phyloP scores from a whole-genome alignment of 2,329 filamentous ascomycete genomes.

The Trichoderma sp. region DNA sequence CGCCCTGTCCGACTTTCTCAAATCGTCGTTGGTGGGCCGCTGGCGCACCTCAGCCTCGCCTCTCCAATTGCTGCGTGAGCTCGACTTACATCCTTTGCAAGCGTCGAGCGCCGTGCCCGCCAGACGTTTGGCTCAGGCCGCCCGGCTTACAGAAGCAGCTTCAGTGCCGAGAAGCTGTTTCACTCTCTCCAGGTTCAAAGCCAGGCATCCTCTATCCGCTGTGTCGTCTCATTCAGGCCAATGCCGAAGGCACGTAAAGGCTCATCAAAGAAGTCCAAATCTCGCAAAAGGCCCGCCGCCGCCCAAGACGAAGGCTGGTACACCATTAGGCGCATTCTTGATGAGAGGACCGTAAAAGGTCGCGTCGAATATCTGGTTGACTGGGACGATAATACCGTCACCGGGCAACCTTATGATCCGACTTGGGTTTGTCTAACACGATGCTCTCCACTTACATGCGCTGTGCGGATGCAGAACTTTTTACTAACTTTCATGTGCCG shows the following conservation, averaged over 20 bases:
- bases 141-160: constrained; percentile 17
- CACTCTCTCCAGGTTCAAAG: background rate
- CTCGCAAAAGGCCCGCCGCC: constrained; percentile 22
- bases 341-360: constrained; percentile 32
- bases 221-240: constrained; percentile 25
- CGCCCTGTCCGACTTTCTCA: constrained; percentile 11
- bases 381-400: constrained; percentile 36
- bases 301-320: constrained; percentile 34
- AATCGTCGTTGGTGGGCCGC: constrained; percentile 19
- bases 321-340: constrained; percentile 36
- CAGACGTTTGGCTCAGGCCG: constrained; percentile 29
- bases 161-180: constrained; percentile 6
- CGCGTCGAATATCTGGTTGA: constrained; percentile 38
- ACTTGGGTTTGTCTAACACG: constrained; percentile 33
- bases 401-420: constrained; percentile 34
- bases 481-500: constrained; percentile 23
- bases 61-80: constrained; percentile 27
- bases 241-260: constrained; percentile 34
- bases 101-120: constrained; percentile 31
- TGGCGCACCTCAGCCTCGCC: constrained; percentile 23
- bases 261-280: constrained; percentile 24
- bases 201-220: background rate
- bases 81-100: constrained; percentile 35
- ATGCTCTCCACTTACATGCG: constrained; percentile 9
- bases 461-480: constrained; percentile 1